Evolutionary conservation across 805 yeast genomes (phyloP), one percentile per base, ranked within the genome.

Genomic region (Suhomyces canberraensis): DNA sequence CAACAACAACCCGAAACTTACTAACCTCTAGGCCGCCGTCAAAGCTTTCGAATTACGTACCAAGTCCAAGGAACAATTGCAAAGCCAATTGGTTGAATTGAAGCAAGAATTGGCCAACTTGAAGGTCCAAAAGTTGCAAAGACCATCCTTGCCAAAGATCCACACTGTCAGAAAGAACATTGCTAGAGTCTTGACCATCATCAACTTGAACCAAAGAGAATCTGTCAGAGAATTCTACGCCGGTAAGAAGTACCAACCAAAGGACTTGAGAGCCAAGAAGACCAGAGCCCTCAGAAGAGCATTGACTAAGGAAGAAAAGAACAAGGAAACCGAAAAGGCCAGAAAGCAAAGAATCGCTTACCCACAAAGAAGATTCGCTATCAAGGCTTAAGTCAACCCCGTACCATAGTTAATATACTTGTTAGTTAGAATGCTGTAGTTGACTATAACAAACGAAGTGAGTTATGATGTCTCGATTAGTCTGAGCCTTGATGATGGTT

Each of bases 251-350:
- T 85, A 81, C 83, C 78, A 80, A 72, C 98, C 98, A 79, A 90
- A 91, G 80, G 97, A 90, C 72, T 81, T 93, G 77, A 91, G 98
- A 79, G 95, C 89, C 61, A 93, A 93, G 91, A 87, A 93, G 85
- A 93, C 99, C 75, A 91, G 98, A 84, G 98, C 98, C 73, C 76
- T 91, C 75, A 91, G 98, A 86, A 86, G 98, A 81, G 80, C 82
- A 68, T 80, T 93, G 68, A 81, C 97, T 72, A 78, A 84, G 66
- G 71, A 73, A 73, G 96, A 93, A 78, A 82, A 86, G 69, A 64
- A 78, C 60, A 75, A 75, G 69, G 72, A 75, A 69, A 91, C 98
- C 64, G 84, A 74, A 59, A 89, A 85, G 80, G 88, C 90, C 69
- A 79, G 78, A 75, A 93, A 93, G 90, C 82, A 78, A 75, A 79